Base-by-base conservation (phyloP, 2,329 filamentous ascomycete genomes). In the Aureobasidium sp. region DNA sequence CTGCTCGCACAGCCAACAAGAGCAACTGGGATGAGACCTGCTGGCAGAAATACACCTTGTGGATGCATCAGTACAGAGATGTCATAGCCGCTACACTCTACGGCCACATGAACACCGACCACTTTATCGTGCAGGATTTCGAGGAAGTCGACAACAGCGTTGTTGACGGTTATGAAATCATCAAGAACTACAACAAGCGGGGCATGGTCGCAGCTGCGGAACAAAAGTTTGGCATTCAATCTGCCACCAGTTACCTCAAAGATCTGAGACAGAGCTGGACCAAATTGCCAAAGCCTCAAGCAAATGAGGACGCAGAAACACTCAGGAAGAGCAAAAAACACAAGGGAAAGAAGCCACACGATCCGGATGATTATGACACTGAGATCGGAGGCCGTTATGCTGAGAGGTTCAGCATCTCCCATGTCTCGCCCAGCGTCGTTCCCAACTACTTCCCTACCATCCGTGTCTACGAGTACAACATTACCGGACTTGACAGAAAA, bases 61-160 rank as follows among this genome's bases (percentile, higher is more conserved):
- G 92, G 90, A 77, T 93, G 68, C 83, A 85, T 66, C 90, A 95
- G 72, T 99, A 91, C 73, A 88, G 94, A 35, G 94, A 99, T 71
- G 87, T 99, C 38, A 81, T 99, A 21, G 81, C 92, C 21, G 85
- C 83, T 13, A 85, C 84, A 27, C 70, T 95, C 6, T 99, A 88
- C 69, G 94, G 93, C 1, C 94, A 99, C 71, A 97, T 99, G 94
- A 99, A 99, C 69, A 89, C 96, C 65, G 94, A 99, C 68, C 94
- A 99, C 73, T 99, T 99, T 74, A 82, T 97, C 69, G 77, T 99
- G 17, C 90, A 96, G 67, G 93, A 97, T 71, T 89, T 85, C 61
- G 80, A 88, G 42, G 83, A 95, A 0, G 80, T 96, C 58, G 80
- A 88, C 63, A 79, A 90, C 50, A 74, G 77, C 27, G 74, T 78